Percentiles rank a stretch among this genome's conserved stretches.
Conservation (phyloP, 2,329 filamentous ascomycete genomes). For the Ophiocordyceps camponoti-saundersi region DNA sequence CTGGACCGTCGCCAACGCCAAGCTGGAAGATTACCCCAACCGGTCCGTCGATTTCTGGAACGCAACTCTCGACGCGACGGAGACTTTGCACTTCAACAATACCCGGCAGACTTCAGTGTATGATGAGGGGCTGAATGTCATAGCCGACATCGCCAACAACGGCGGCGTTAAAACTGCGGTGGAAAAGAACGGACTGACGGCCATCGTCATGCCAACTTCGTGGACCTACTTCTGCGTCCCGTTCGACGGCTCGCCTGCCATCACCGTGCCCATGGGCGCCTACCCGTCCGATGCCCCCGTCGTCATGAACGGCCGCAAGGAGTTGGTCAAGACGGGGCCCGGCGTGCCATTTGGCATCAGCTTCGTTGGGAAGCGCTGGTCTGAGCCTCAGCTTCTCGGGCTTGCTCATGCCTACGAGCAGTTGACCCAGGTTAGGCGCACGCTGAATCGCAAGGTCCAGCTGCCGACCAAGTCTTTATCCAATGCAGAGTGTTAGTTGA, state of each 20-base stretch:
- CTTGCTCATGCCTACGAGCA: constrained; percentile 53
- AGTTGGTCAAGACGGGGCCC: constrained; percentile 3
- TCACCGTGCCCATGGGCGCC: constrained; percentile 31
- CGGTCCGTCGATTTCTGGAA: constrained; percentile 41
- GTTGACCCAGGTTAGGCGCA: constrained; percentile 14
- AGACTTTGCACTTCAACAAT: constrained; percentile 31
- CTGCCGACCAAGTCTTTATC: too few species aligned
- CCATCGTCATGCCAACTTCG: constrained; percentile 39
- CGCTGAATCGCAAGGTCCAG: too few species aligned
- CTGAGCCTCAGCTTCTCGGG: constrained; percentile 37
- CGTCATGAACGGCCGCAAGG: not conserved
- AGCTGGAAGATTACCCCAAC: constrained; percentile 42
- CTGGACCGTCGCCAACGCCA: constrained; percentile 34
- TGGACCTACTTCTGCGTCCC: constrained; percentile 7
- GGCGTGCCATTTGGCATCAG: constrained; percentile 31
- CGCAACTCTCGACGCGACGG: constrained; percentile 17
- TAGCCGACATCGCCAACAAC: constrained; percentile 25
- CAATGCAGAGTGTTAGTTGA: too few species aligned
- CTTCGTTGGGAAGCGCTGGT: constrained; percentile 41
- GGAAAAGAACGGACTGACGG: constrained; percentile 34
- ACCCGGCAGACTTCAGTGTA: constrained; percentile 30
- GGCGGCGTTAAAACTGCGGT: constrained; percentile 19
- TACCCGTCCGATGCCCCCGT: constrained; percentile 1
- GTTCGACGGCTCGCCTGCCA: constrained; percentile 26
- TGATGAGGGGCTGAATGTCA: constrained; percentile 38